Evolutionary conservation across 139 green algal genomes (phyloP).

Genomic region (Chlamydomonas incerta): DNA sequence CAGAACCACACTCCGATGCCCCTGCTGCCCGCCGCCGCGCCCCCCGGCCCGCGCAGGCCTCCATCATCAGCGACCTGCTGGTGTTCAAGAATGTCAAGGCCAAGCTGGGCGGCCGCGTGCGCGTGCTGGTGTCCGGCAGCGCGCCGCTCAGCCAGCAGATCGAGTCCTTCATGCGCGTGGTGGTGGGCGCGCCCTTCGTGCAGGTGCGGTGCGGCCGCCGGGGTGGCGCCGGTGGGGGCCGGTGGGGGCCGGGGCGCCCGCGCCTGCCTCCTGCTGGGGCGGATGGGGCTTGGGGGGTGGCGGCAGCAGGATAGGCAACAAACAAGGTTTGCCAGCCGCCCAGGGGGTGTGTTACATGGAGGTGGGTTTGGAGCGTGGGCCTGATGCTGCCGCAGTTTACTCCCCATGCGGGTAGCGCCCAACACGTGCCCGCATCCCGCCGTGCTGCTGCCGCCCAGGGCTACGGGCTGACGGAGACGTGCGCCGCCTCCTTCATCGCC

Average conservation of each 20-base stretch:
- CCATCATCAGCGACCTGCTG: conserved; percentile 78
- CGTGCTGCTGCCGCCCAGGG: conserved; percentile 63
- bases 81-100: conserved; percentile 86
- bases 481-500: conserved; percentile 86
- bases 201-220: conserved; percentile 49
- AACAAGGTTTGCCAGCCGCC: too few relatives aligned
- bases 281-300: too few relatives aligned
- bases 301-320: too few relatives aligned
- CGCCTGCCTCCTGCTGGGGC: too few relatives aligned
- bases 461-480: conserved; percentile 90
- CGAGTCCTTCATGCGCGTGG: conserved; percentile 76
- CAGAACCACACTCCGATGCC: too few relatives aligned
- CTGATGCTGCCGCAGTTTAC: too few relatives aligned
- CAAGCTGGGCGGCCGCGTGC: conserved; percentile 72
- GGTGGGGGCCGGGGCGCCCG: not conserved
- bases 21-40: not conserved
- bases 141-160: conserved; percentile 68
- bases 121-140: conserved; percentile 71
- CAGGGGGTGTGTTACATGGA: too few relatives aligned
- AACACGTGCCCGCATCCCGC: not conserved
- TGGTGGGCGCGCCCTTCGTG: conserved; percentile 69
- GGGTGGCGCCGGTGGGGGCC: not conserved
- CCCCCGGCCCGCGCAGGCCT: conserved; percentile 60
- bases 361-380: too few relatives aligned
- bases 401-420: too few relatives aligned